Conservation (phyloP, 2,329 filamentous ascomycete genomes). For the Didymosphaeria variabile region DNA sequence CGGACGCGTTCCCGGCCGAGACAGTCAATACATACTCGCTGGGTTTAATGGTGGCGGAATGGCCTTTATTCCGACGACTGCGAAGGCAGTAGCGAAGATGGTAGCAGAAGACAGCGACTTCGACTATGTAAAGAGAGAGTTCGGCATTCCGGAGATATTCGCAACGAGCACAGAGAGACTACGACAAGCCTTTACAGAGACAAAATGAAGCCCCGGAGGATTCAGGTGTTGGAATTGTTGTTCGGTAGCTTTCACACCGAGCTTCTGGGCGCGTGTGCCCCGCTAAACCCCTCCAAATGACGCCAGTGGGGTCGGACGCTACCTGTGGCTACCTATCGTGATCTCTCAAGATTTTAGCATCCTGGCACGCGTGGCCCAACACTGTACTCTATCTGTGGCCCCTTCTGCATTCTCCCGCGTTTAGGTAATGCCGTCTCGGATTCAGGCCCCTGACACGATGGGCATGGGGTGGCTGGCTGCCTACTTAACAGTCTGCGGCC, state of each 20-base stretch:
- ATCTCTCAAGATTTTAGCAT: constrained; percentile 32
- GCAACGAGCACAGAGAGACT: constrained; percentile 45
- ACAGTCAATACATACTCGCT: constrained; percentile 56
- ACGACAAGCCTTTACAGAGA: background rate
- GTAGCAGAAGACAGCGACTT: constrained; percentile 41
- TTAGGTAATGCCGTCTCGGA: constrained; percentile 20
- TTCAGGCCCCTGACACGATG: background rate
- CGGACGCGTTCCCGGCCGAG: constrained; percentile 53
- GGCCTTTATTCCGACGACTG: constrained; percentile 55
- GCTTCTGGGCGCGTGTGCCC: constrained; percentile 12
- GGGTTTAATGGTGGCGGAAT: constrained; percentile 65
- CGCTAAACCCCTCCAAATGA: constrained; percentile 26
- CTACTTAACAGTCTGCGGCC: constrained; percentile 4
- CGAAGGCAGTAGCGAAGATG: constrained; percentile 55
- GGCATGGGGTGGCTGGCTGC: background rate
- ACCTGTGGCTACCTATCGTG: constrained; percentile 24
- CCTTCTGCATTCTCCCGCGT: constrained; percentile 23
- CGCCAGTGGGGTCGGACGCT: constrained; percentile 31
- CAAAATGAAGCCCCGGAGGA: background rate
- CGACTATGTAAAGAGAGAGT: constrained; percentile 37
- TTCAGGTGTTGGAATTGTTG: constrained; percentile 1
- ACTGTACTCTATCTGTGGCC: constrained; percentile 28
- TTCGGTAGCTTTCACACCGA: constrained; percentile 31
- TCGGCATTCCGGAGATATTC: constrained; percentile 50
- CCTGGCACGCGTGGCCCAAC: constrained; percentile 26